Percentiles rank a stretch among this genome's conserved stretches.
phyloP scores from a whole-genome alignment of 352 stramenopile genomes.

The Globisporangium okanoganense region DNA sequence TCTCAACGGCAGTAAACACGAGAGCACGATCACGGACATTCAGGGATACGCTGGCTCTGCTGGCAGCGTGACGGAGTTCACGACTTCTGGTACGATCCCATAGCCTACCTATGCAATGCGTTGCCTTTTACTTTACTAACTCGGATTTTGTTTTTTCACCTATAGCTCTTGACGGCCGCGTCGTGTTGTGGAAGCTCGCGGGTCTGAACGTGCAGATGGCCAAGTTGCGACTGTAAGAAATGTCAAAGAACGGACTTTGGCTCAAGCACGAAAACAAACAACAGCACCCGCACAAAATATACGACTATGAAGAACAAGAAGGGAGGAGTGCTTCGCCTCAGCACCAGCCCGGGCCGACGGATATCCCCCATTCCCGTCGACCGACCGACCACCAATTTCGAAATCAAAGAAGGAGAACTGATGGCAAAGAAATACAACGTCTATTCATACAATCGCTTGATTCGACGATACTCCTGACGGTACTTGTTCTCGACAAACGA shows the following conservation, averaged over 20 bases:
- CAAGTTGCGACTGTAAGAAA: slow-evolving; percentile 71
- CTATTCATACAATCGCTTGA: slow-evolving; percentile 91
- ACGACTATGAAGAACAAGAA: background rate
- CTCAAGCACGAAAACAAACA: slow-evolving; percentile 2
- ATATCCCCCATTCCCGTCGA: background rate
- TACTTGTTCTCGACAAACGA: slow-evolving; percentile 88
- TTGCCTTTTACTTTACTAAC: background rate
- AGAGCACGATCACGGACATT: slow-evolving; percentile 84
- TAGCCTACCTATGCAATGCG: background rate
- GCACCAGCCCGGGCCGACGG: background rate
- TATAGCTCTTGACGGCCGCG: slow-evolving; percentile 72
- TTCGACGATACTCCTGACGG: slow-evolving; percentile 87
- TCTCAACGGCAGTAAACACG: slow-evolving; percentile 56
- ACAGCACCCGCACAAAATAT: background rate
- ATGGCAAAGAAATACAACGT: slow-evolving; percentile 11
- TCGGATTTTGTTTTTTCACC: background rate
- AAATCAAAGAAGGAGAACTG: background rate
- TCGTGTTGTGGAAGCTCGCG: slow-evolving; percentile 77
- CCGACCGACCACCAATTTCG: slow-evolving; percentile 4
- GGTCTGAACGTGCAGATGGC: slow-evolving; percentile 73
- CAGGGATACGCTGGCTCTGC: slow-evolving; percentile 53
- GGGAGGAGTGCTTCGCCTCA: background rate
- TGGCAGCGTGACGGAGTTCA: slow-evolving; percentile 70
- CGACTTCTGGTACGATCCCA: slow-evolving; percentile 62
- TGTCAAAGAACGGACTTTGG: slow-evolving; percentile 3